Evolutionary conservation across 2,329 filamentous ascomycete genomes (phyloP), one percentile per base, ranked within the genome.

Genomic region (Fusarium sp.): DNA sequence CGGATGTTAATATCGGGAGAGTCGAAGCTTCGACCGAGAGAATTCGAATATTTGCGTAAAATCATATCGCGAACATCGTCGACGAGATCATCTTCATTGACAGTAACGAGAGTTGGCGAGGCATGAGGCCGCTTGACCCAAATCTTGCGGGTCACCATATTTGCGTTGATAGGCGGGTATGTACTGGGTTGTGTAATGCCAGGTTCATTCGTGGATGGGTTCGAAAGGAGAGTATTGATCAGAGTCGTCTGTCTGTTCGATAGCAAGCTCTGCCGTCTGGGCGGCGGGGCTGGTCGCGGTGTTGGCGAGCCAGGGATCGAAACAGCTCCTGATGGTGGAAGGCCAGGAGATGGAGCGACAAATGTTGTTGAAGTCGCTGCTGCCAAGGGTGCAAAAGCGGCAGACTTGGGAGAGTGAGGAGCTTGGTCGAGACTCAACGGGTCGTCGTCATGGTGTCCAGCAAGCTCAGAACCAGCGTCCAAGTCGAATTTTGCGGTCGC

Each of bases 1-100:
- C 92, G 90, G 68, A 98, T 85, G 13, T 88, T 90, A 60, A 99
- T 87, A 79, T 99, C 96, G 14, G 96, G 96, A 13, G 96, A 87
- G 81, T 99, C 96, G 79, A 95, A 98, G 53, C 88, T 92, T 73
- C 90, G 90, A 51, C 95, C 95, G 26, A 99, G 85, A 15, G 94
- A 97, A 81, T 99, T 98, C 73, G 90, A 90, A 79, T 98, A 99
- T 83, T 98, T 98, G 75, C 89, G 90, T 73, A 98, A 83, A 59
- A 98, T 96, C 85, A 94, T 89, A 73, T 98, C 96, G 73, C 95
- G 92, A 66, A 97, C 91, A 80, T 98, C 95, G 79, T 99, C 96
- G 59, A 98, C 95, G 73, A 98, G 83, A 76, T 97, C 94, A 74
- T 97, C 94, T 75, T 97, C 92, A 72, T 89, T 87, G 74, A 97